Base-by-base conservation (phyloP, 768 basidiomycete genomes). In the Clavulina sp. region DNA sequence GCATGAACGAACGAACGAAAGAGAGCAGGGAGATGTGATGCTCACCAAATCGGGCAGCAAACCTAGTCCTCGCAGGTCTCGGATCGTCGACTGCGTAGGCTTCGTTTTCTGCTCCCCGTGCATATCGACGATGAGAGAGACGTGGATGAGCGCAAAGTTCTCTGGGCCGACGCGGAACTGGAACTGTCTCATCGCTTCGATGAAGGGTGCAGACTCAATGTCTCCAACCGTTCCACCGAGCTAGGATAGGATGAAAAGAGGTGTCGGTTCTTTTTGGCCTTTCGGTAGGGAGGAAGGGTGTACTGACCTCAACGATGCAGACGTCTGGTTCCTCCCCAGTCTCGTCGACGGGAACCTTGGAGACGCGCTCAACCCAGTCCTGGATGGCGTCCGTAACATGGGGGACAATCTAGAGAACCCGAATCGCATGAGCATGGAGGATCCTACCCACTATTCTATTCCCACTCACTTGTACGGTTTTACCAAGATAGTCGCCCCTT, bases 121-220 rank as follows among this genome's bases (percentile, higher is more conserved):
- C 73, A 99, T 87, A 60, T 95, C 88, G 18, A 93, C 93, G n/a
- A 99, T 89, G 29, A 99, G 79, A 4, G 88, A 92, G 46, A 99
- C 93, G 58, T 96, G 92, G 54, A 97, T 81, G 51, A 97, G 77
- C 0, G 93, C 92, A 63, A 96, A 96, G 67, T 97, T 96, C 53
- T 89, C 86, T 62, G 84, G 76, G 18, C 93, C 92, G 21, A 97
- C 92, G 52, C 93, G 81, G 72, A 96, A 96, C 63, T 99, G 93
- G 73, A 99, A 99, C 65, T 99, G 93, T n/a, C 93, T 80, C 84
- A 99, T 91, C 0, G 93, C 93, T 65, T 99, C 93, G 43, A 99
- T 73, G 65, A 99, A 99, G 2, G 93, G 93, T 2, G 92, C 92
- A 4, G 89, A 95, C 61, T 99, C 93, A 63, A 99, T 99, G 61